Conservation (phyloP, 78 protist genomes). For the Dictyostelium capitatum region DNA sequence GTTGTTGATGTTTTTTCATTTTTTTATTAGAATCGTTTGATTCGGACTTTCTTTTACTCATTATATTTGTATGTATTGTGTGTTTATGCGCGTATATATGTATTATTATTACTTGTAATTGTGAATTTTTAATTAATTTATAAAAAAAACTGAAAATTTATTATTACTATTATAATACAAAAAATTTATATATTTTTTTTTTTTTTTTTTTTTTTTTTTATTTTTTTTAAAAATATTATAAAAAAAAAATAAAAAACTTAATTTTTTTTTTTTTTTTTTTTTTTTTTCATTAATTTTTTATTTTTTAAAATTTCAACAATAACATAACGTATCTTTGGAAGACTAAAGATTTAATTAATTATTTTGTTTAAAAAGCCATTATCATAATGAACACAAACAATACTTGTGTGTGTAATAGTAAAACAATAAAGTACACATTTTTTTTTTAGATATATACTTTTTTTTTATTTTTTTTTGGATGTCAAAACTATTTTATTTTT, state of each 20-base stretch:
- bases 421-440: not conserved
- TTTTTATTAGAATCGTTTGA: slow-evolving; percentile 5
- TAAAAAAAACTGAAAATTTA: no score
- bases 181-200: not conserved
- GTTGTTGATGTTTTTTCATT: slow-evolving; percentile 1
- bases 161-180: not conserved
- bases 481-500: no score
- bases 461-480: no score
- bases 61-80: not conserved
- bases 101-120: no score
- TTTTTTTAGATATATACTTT: not conserved
- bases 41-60: slow-evolving; percentile 20
- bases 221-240: not conserved
- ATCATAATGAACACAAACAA: no score
- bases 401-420: no score
- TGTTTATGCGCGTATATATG: not conserved
- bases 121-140: no score
- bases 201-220: not conserved
- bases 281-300: not conserved
- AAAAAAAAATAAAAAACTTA: not conserved
- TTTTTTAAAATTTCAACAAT: not conserved
- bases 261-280: not conserved
- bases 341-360: no score
- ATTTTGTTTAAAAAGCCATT: no score
- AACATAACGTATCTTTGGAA: no score